Base-by-base conservation (phyloP, 176 grass and related monocot species). In the Stipa capillata region DNA sequence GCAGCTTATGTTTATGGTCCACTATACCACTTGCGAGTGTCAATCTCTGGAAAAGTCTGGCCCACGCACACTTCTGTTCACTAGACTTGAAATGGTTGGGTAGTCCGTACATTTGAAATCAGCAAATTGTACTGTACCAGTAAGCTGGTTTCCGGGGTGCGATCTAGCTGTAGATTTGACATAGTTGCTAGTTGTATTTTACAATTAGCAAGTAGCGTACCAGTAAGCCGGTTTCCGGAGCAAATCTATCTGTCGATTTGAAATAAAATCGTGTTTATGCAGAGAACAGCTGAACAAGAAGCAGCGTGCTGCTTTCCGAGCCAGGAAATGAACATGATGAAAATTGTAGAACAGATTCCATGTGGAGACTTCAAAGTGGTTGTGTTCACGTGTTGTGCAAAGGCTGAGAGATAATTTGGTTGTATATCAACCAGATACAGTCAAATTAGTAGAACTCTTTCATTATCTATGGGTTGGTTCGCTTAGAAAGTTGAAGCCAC, bases 121-220 rank as follows among this genome's bases (percentile, higher is more conserved):
- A 29, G 37, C 24, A 17, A 49, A n/a, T n/a, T n/a, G 48, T 56
- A 1, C 18, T 32, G 5, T 27, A 59, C 37, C 21, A 15, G 39
- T 42, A 32, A 60, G 24, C 53, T 44, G 50, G 52, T 25, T 59
- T 1, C 18, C 23, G 25, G 21, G 3, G 53, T 24, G 16, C 37
- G 53, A 43, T 76, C 36, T 43, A 59, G 4, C 39, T 60, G 74
- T 61, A 77, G 55, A 77, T 77, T 44, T 61, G 39, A 76, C 45
- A 47, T 36, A 37, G 39, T 44, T 44, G 40, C 65, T 4, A 21
- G 6, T 55, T 6, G 4, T 29, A 49, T 6, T 51, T 18, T 16
- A 2, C 39, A 8, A 34, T 32, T 44, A 27, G 66, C 17, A 21
- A 36, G 44, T 63, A 7, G 28, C 11, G 13, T 10, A 54, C 4